Percentiles rank a stretch among this genome's conserved stretches.
Evolutionary conservation across 163 green algal genomes (phyloP).

Genomic region (Scenedesmus sp.): DNA sequence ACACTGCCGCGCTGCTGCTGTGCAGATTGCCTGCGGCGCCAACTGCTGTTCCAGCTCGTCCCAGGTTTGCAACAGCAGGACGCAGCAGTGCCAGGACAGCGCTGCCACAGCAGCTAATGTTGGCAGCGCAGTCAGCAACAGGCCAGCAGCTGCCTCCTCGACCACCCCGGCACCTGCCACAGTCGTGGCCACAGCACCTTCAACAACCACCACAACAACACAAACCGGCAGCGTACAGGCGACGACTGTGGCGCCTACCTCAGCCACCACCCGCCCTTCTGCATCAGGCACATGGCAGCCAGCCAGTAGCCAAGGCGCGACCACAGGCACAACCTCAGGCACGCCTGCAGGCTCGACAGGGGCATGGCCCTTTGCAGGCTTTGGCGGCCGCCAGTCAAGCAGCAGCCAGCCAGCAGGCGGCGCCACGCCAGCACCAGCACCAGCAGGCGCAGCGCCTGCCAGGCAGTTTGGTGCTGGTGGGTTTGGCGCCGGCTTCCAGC

Average conservation of each 20-base stretch:
- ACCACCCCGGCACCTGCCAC: no score
- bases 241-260: background rate
- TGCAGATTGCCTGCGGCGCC: background rate
- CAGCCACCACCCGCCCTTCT: background rate
- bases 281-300: background rate
- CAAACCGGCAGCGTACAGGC: background rate
- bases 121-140: background rate
- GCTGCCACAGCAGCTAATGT: background rate
- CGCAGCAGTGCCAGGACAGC: background rate
- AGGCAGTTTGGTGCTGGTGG: background rate
- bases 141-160: background rate
- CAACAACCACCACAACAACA: background rate
- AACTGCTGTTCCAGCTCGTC: background rate
- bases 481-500: background rate
- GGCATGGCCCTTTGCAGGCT: background rate
- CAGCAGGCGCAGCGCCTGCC: background rate
- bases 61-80: background rate
- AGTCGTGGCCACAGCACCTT: background rate
- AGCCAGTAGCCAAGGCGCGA: background rate
- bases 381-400: background rate
- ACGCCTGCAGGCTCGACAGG: background rate
- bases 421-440: no score
- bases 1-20: background rate
- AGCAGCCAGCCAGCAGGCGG: background rate
- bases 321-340: background rate